These are phyloP conservation scores for Leishmania gerbilli DNA, from an alignment of 208 protist genomes.

Conservation along the genomic window DNA sequence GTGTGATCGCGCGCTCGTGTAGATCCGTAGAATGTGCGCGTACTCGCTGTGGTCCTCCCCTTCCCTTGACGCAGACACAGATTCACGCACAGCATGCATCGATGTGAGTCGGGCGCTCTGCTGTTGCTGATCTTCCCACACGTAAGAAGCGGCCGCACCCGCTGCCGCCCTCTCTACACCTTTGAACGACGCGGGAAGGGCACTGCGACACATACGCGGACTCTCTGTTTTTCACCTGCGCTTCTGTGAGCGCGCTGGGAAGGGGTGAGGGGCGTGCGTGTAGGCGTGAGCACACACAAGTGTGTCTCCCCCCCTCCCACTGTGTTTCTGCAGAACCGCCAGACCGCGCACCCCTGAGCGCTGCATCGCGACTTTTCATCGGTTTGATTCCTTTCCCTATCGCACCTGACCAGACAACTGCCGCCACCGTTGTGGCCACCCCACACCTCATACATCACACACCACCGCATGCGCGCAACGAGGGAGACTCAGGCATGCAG, in stretches of 20 bases:
- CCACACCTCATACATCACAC: background rate
- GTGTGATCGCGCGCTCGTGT: background rate
- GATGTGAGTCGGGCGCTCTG: background rate
- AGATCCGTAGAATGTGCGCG: background rate
- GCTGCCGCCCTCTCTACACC: background rate
- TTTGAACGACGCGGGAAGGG: background rate
- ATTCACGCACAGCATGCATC: background rate
- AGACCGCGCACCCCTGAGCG: background rate
- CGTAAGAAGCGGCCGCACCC: background rate
- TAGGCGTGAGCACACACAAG: background rate
- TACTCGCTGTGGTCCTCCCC: background rate
- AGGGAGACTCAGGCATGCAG: background rate
- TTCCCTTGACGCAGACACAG: background rate
- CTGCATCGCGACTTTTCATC: background rate
- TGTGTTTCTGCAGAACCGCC: background rate
- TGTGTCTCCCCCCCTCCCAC: background rate
- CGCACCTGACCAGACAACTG: background rate
- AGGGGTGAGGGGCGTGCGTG: background rate
- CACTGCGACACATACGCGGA: conserved; percentile 10
- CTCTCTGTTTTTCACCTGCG: background rate
- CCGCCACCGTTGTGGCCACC: background rate
- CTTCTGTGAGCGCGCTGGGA: background rate
- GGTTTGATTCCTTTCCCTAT: background rate
- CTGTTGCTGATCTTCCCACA: background rate
- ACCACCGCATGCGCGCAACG: background rate